Evolutionary conservation across 2,329 filamentous ascomycete genomes (phyloP).

Genomic region (Pseudohalonectria lignicola): DNA sequence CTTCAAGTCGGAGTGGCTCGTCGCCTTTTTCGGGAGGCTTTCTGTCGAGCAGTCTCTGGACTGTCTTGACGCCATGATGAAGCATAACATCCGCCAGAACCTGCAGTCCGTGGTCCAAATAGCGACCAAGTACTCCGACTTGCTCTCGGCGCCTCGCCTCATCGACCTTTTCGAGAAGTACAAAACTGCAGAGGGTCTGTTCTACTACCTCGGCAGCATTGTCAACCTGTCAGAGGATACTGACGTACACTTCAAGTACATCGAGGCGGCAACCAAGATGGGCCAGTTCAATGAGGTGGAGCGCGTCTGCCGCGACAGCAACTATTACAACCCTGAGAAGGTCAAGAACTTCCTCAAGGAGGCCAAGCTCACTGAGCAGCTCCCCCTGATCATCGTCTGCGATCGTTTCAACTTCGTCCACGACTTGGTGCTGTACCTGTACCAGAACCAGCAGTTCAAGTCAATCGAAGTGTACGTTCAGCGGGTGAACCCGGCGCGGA

Average conservation of each 20-base stretch:
- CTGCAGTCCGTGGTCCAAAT: conserved; percentile 90
- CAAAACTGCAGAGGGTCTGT: conserved; percentile 91
- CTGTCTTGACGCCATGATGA: conserved; percentile 92
- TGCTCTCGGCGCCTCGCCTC: conserved; percentile 75
- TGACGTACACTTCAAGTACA: conserved; percentile 98
- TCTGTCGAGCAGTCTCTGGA: conserved; percentile 93
- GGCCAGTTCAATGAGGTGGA: conserved; percentile 92
- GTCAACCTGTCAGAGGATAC: conserved; percentile 93
- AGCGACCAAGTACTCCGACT: conserved; percentile 94
- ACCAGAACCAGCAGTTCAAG: conserved; percentile 98
- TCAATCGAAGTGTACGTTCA: conserved; percentile 98
- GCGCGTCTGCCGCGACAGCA: conserved; percentile 91
- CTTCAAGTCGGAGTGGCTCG: conserved; percentile 83
- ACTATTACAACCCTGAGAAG: conserved; percentile 82
- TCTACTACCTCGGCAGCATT: conserved; percentile 96
- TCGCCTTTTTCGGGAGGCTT: conserved; percentile 85
- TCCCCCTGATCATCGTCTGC: conserved; percentile 95
- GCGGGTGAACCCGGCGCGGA: conserved; percentile 83
- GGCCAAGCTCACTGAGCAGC: conserved; percentile 79
- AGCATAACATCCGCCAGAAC: conserved; percentile 93
- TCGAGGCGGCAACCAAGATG: conserved; percentile 91
- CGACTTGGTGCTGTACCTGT: conserved; percentile 89
- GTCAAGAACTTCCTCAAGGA: conserved; percentile 99
- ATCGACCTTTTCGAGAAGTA: conserved; percentile 97
- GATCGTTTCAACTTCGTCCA: conserved; percentile 99